These are phyloP conservation scores for Sclerotinia minor DNA, from an alignment of 2,329 filamentous ascomycete genomes.

Conservation along the genomic window DNA sequence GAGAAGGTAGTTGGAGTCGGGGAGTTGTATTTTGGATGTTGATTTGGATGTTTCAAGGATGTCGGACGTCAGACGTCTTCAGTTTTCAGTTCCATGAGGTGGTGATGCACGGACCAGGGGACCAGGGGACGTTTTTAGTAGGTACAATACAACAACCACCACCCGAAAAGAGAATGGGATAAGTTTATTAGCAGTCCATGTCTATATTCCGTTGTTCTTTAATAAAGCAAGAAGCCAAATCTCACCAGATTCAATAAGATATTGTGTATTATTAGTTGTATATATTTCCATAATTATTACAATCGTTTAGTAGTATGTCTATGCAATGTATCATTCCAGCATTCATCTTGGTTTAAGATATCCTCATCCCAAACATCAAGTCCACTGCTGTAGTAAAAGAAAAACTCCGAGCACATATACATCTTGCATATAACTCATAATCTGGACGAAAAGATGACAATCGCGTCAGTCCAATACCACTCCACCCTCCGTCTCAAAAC, in stretches of 20 bases:
- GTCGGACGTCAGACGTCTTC: too few species aligned
- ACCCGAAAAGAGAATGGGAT: too few species aligned
- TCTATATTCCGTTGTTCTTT: background rate
- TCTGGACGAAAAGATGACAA: background rate
- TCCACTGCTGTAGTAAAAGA: conserved; percentile 1
- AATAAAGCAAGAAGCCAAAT: background rate
- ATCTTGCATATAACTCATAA: background rate
- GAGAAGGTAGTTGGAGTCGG: too few species aligned
- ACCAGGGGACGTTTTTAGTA: too few species aligned
- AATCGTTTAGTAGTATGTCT: conserved; percentile 17
- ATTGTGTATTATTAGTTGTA: conserved; percentile 1
- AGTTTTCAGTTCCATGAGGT: too few species aligned
- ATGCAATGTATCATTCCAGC: conserved; percentile 6
- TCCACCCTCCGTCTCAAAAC: conserved; percentile 8
- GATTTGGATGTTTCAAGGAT: too few species aligned
- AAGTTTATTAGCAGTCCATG: background rate
- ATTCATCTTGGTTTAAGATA: conserved; percentile 2
- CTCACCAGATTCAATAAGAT: background rate
- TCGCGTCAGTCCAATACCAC: background rate
- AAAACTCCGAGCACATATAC: background rate
- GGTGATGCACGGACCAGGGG: too few species aligned
- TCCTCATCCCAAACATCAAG: conserved; percentile 10
- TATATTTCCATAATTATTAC: conserved; percentile 23
- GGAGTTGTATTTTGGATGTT: too few species aligned
- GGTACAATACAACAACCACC: too few species aligned